phyloP scores from a whole-genome alignment of 768 basidiomycete genomes.

The Lactarius sanguifluus region DNA sequence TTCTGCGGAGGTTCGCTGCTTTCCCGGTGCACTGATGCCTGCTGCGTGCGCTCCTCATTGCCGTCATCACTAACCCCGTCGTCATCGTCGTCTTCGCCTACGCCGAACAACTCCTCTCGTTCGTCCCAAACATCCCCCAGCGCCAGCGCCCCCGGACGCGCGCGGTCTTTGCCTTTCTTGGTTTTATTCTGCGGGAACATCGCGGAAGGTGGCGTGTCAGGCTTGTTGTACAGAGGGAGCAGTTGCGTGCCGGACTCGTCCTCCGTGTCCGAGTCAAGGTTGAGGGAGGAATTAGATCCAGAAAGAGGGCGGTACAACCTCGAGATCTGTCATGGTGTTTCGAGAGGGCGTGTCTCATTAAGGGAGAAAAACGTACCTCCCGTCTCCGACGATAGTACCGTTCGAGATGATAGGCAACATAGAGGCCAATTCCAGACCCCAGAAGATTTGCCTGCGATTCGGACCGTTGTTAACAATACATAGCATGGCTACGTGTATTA shows the following conservation, averaged over 20 bases:
- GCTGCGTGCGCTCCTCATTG: neutral
- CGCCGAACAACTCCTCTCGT: conserved; percentile 69
- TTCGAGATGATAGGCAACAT: conserved; percentile 65
- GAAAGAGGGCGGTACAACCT: conserved; percentile 75
- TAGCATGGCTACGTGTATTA: conserved; percentile 4
- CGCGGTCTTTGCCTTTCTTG: conserved; percentile 24
- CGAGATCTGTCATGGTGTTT: conserved; percentile 51
- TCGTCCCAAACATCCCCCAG: conserved; percentile 75
- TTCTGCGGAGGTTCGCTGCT: conserved; percentile 4
- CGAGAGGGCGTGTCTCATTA: neutral
- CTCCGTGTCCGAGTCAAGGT: conserved; percentile 52
- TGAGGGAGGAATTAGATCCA: conserved; percentile 40
- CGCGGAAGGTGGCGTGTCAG: conserved; percentile 21
- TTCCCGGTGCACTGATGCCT: neutral
- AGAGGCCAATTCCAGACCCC: conserved; percentile 70
- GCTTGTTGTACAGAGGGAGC: conserved; percentile 50
- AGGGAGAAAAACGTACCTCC: conserved; percentile 50
- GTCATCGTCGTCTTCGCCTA: conserved; percentile 63
- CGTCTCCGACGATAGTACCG: conserved; percentile 73
- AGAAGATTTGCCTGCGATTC: conserved; percentile 67
- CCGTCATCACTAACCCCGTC: conserved; percentile 36
- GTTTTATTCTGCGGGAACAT: conserved; percentile 6
- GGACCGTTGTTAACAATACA: neutral
- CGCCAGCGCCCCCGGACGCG: conserved; percentile 17
- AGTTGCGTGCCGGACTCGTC: conserved; percentile 53